Evolutionary conservation across 2,329 filamentous ascomycete species (phyloP), one percentile per base, ranked within the genome.

Genomic region (Talaromyces sp.): DNA sequence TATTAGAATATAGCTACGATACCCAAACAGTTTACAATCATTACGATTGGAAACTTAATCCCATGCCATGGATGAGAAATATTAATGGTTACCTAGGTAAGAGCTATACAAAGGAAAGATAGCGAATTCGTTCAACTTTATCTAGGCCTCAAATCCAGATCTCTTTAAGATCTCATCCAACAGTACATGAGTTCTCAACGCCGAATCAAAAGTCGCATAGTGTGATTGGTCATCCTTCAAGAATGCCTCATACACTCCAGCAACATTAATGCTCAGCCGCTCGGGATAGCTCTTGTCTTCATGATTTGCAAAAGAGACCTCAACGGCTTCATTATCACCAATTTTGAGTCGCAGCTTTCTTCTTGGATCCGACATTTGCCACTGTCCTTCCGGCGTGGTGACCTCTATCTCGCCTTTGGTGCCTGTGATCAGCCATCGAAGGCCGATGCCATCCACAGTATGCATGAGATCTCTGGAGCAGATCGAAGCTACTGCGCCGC

Each of bases 371-470:
- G 40, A 49, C 40, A 64, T 49, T 53, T 64, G 63, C 63, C 63
- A 64, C 17, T 58, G 31, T 22, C 25, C 19, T 43, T 64, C 54
- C 3, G 56, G 54, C 6, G 22, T 19, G 25, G 63, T 64, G 8
- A 64, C 47, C 29, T 64, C 40, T 29, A 64, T 60, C 31, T 64
- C 63, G 7, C 56, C 63, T 17, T 64, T 54, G 29, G 63, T 64
- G 36, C 63, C 63, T 29, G 53, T 40, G 22, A 64, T 64, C 17
- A 64, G n/a, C 63, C 63, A 64, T 17, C 22, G 43, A 27, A 64
- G 34, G 5, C 54, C 63, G 31, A 51, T 34, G 25, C 56, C 40
- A 29, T 64, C 63, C n/a, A 54, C 56, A n/a, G 63, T 29, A 17
- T 43, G 49, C 25, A 22, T 47, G 8, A 59, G 40, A 13, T 36